These are phyloP conservation scores for Neocallimastix lanati DNA, from an alignment of 192 early-diverging fungal species.

Conservation along the genomic window DNA sequence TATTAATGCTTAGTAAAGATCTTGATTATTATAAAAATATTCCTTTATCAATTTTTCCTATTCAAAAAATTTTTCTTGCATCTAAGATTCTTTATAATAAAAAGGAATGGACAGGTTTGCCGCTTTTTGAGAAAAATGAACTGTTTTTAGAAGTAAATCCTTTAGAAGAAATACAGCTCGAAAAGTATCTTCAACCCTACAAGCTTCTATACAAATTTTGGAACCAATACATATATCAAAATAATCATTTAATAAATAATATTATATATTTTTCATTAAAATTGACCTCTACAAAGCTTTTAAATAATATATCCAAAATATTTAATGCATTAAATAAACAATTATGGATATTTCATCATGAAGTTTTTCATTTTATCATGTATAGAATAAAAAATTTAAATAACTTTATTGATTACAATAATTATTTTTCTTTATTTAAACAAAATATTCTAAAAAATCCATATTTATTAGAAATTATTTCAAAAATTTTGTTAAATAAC, in stretches of 20 bases:
- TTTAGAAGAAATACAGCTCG: not conserved
- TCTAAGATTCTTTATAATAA: not conserved
- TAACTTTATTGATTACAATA: not conserved
- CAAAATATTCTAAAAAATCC: not conserved
- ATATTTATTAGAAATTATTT: not conserved
- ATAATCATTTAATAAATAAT: not conserved
- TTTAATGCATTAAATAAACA: not conserved
- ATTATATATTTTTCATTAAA: not conserved
- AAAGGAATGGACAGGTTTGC: not conserved
- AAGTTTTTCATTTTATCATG: not conserved
- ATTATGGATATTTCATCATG: not conserved
- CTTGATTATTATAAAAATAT: not conserved
- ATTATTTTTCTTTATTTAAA: not conserved
- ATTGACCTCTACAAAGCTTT: not conserved
- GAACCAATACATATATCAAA: not conserved
- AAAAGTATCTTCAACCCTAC: not conserved
- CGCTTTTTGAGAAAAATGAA: not conserved
- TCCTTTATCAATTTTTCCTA: not conserved
- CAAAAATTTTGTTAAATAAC: not conserved
- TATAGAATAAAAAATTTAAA: not conserved
- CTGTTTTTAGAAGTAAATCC: not conserved
- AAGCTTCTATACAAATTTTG: not conserved
- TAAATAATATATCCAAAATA: not conserved
- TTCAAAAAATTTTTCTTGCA: not conserved
- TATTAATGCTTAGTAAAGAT: not conserved